These are phyloP conservation scores for Pisolithus microcarpus DNA, from an alignment of 768 basidiomycete genomes.

Conservation along the genomic window DNA sequence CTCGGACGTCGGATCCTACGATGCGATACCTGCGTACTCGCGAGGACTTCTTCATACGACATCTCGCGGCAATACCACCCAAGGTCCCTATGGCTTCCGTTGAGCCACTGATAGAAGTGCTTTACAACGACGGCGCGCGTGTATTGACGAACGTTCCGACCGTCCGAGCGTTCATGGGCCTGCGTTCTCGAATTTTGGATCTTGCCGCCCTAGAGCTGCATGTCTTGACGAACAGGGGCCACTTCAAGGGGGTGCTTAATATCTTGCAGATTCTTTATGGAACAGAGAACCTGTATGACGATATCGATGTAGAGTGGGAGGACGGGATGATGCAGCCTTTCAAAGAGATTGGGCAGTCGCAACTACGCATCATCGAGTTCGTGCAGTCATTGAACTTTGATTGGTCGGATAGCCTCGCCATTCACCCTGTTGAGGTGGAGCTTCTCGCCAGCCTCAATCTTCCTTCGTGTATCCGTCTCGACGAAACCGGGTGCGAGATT, in stretches of 20 bases:
- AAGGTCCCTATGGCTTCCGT: constrained; percentile 44
- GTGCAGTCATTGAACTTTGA: constrained; percentile 82
- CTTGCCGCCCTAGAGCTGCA: constrained; percentile 85
- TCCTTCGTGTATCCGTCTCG: constrained; percentile 58
- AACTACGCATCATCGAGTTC: constrained; percentile 81
- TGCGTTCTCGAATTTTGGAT: constrained; percentile 82
- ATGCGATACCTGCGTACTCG: constrained; percentile 82
- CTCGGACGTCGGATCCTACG: constrained; percentile 70
- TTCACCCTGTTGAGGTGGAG: constrained; percentile 51
- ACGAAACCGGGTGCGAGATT: constrained; percentile 71
- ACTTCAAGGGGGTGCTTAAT: constrained; percentile 63
- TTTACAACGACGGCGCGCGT: constrained; percentile 66
- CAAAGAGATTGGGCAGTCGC: constrained; percentile 71
- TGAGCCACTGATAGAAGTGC: constrained; percentile 48
- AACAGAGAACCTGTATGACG: constrained; percentile 44
- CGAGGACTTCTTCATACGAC: constrained; percentile 84
- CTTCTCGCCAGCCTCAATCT: constrained; percentile 64
- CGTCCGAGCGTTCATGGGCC: constrained; percentile 68
- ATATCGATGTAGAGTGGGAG: constrained; percentile 28
- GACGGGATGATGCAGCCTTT: constrained; percentile 48
- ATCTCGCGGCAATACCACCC: constrained; percentile 71
- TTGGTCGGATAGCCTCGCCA: constrained; percentile 72
- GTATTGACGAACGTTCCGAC: constrained; percentile 60
- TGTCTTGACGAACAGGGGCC: constrained; percentile 71
- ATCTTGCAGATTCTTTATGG: constrained; percentile 80